Evolutionary conservation across 768 basidiomycete species (phyloP), one percentile per base, ranked within the genome.

Genomic region (Naganishia friedmannii): DNA sequence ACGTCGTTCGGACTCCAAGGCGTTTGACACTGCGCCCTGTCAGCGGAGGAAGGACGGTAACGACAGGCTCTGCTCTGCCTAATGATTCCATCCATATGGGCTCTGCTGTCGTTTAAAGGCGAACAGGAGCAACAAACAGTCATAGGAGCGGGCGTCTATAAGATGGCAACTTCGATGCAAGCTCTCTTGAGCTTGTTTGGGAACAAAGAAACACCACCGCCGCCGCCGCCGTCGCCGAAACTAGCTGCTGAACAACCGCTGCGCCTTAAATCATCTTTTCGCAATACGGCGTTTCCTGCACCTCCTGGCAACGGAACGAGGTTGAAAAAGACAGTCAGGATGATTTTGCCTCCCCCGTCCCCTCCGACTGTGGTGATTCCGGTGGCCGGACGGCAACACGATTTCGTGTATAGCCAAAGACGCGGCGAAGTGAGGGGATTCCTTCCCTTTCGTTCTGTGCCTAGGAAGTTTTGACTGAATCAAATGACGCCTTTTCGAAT

Each of bases 261-360:
- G 21, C 60, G 34, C 3, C 60, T 63, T 1, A 58, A 63, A 26
- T 63, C 60, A 1, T 63, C 60, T 12, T 42, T 63, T 29, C 60
- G 60, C 23, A 63, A 63, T 6, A 8, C 60, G 34, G 26, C 21
- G 12, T 3, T 7, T 12, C 21, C n/a, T 39, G 8, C 6, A 37
- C 34, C 57, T 4, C 1, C 37, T 45, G 32, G 39, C 21, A 45
- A 26, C 37, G n/a, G 37, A 23, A 10, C 57, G n/a, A 42, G 9
- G 19, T 17, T 21, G 19, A 58, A 29, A 21, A 63, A 63, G 29
- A 31, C 29, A 5, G 60, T 63, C 21, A 63, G 60, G 26, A 45
- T 63, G 60, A 46, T 31, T 42, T 45, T 63, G 12, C 60, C 60
- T 23, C 34, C 57, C n/a, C 9, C 57, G 5, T 42, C 60, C 10